Percentiles rank a stretch among this genome's conserved stretches.
phyloP scores from a whole-genome alignment of 1,139 yeast species.

The Pneumocystis murina region DNA sequence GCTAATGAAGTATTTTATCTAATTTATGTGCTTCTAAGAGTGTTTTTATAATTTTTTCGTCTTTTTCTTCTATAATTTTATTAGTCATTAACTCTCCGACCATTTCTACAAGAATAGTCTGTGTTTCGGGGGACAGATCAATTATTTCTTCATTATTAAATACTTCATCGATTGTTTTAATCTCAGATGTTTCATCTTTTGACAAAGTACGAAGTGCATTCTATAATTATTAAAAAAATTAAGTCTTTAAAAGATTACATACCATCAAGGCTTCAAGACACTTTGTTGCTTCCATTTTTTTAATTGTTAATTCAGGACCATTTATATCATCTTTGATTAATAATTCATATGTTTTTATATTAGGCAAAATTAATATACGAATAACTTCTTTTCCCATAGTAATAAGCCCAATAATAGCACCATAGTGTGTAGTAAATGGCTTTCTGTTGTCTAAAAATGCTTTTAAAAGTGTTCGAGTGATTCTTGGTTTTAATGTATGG shows the following conservation, averaged over 20 bases:
- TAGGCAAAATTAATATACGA: constrained; percentile 70
- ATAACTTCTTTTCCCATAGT: constrained; percentile 81
- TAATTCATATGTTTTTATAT: constrained; percentile 63
- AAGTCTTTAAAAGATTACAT: not conserved
- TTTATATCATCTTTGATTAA: constrained; percentile 32
- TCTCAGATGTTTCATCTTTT: not conserved
- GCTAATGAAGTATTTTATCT: not conserved
- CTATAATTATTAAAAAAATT: not conserved
- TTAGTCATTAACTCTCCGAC: constrained; percentile 3
- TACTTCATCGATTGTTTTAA: not conserved
- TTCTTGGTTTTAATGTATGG: constrained; percentile 82
- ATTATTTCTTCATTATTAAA: not conserved
- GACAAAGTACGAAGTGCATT: not conserved
- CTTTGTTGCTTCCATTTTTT: constrained; percentile 11
- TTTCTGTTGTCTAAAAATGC: constrained; percentile 71
- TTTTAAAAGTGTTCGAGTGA: constrained; percentile 77
- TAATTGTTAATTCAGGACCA: constrained; percentile 9
- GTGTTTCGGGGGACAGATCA: not conserved
- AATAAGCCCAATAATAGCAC: constrained; percentile 72
- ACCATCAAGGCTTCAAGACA: constrained; percentile 8
- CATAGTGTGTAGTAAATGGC: constrained; percentile 82
- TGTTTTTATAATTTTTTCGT: not conserved
- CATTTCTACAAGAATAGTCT: constrained; percentile 2
- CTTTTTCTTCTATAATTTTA: constrained; percentile 3
- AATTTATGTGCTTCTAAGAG: not conserved